Evolutionary conservation across 805 yeast species (phyloP).

Genomic region (Metschnikowia lunata): DNA sequence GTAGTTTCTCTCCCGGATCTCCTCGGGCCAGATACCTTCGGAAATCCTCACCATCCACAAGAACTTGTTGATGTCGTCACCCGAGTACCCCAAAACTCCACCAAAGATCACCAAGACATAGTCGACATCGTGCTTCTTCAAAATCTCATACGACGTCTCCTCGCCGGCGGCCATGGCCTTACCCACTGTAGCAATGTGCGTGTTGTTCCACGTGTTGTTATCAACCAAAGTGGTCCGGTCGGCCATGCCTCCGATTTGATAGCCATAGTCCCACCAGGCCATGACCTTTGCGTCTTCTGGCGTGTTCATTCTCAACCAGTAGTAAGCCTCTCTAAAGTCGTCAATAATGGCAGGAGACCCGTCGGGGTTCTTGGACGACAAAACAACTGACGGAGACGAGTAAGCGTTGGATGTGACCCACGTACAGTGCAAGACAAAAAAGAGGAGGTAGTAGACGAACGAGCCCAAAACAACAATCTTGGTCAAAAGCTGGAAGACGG

Average conservation of each 20-base stretch:
- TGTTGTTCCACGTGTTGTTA: slow-evolving; percentile 98
- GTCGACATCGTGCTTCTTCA: slow-evolving; percentile 90
- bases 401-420: slow-evolving; percentile 96
- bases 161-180: slow-evolving; percentile 93
- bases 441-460: slow-evolving; percentile 66
- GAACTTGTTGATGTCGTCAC: slow-evolving; percentile 95
- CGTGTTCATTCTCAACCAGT: slow-evolving; percentile 98
- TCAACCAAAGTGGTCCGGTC: slow-evolving; percentile 97
- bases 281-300: slow-evolving; percentile 92
- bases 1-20: slow-evolving; percentile 76
- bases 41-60: slow-evolving; percentile 98
- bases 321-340: slow-evolving; percentile 97
- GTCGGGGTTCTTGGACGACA: slow-evolving; percentile 78
- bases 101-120: slow-evolving; percentile 92
- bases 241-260: slow-evolving; percentile 99
- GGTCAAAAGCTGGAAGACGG: slow-evolving; percentile 43
- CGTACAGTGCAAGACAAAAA: slow-evolving; percentile 91
- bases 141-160: slow-evolving; percentile 81
- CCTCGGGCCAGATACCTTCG: slow-evolving; percentile 99
- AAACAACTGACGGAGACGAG: slow-evolving; percentile 95
- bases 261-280: slow-evolving; percentile 99
- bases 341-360: slow-evolving; percentile 85
- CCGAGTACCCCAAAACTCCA: slow-evolving; percentile 87
- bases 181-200: slow-evolving; percentile 98
- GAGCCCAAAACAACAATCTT: slow-evolving; percentile 60